A percentile compares a stretch with the other conserved stretches of the same genome.
Evolutionary conservation across 2,329 filamentous ascomycete genomes (phyloP).

Genomic region (Epichloe glyceriae): DNA sequence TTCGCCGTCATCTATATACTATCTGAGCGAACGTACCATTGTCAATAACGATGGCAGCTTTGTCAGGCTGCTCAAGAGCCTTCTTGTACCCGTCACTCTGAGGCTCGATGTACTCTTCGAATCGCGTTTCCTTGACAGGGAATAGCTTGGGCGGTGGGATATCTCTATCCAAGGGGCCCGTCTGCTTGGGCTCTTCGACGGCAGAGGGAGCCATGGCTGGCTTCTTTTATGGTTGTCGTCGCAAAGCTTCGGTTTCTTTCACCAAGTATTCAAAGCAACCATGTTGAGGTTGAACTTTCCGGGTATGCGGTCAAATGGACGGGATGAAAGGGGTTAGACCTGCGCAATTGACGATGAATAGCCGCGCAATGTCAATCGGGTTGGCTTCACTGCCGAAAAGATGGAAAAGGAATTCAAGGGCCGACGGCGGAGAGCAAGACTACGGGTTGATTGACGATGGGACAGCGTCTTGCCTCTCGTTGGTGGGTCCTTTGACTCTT

Average conservation of each 20-base stretch:
- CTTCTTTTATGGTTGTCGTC: slow-evolving; percentile 6
- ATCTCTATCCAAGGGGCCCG: slow-evolving; percentile 24
- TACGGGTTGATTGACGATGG: slow-evolving; percentile 21
- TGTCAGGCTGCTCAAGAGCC: slow-evolving; percentile 44
- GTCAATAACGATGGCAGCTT: slow-evolving; percentile 86
- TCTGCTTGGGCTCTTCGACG: slow-evolving; percentile 29
- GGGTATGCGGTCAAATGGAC: slow-evolving; percentile 3
- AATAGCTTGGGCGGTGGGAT: slow-evolving; percentile 45
- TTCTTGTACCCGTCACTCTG: slow-evolving; percentile 57
- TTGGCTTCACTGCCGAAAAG: background rate
- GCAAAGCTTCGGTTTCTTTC: slow-evolving; percentile 4
- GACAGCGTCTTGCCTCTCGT: slow-evolving; percentile 3
- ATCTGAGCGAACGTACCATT: slow-evolving; percentile 53
- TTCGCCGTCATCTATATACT: slow-evolving; percentile 4
- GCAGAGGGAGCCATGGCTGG: slow-evolving; percentile 40
- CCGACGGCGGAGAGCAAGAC: slow-evolving; percentile 16
- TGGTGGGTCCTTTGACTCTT: slow-evolving; percentile 7
- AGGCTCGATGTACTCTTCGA: slow-evolving; percentile 40
- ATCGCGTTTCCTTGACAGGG: slow-evolving; percentile 47
- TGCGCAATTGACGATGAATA: background rate
- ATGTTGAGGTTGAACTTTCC: slow-evolving; percentile 3
- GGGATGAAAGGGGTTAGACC: background rate
- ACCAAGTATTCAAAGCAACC: background rate
- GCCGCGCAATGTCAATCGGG: background rate
- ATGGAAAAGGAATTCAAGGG: background rate